These are phyloP conservation scores for Monilinia aucupariae DNA, from an alignment of 2,329 filamentous ascomycete species.

Conservation along the genomic window DNA sequence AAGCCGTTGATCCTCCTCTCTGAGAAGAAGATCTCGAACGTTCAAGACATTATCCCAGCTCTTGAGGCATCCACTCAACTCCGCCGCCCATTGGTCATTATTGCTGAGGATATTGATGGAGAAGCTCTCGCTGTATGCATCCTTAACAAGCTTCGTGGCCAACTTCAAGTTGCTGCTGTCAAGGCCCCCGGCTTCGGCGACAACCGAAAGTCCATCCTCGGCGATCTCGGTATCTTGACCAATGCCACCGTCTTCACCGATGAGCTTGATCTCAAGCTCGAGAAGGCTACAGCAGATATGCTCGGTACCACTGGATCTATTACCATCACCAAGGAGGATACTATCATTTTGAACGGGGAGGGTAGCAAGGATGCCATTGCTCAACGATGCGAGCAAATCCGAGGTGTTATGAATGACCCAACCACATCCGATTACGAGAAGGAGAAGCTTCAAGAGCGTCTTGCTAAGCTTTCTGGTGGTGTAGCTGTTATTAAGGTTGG, in stretches of 20 bases:
- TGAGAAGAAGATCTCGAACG: slow-evolving; percentile 99
- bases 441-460: slow-evolving; percentile 99
- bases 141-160: slow-evolving; percentile 98
- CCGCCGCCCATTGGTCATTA: slow-evolving; percentile 93
- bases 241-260: slow-evolving; percentile 97
- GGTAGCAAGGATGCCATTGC: slow-evolving; percentile 89
- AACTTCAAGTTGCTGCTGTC: slow-evolving; percentile 96
- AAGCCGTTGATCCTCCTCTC: slow-evolving; percentile 97
- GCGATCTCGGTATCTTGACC: slow-evolving; percentile 91
- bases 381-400: slow-evolving; percentile 98
- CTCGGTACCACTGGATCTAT: slow-evolving; percentile 96
- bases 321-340: slow-evolving; percentile 99
- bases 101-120: slow-evolving; percentile 97
- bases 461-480: slow-evolving; percentile 97
- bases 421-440: slow-evolving; percentile 98
- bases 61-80: slow-evolving; percentile 95
- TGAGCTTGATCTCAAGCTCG: slow-evolving; percentile 97
- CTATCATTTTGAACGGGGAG: slow-evolving; percentile 95
- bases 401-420: slow-evolving; percentile 89
- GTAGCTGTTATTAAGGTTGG: slow-evolving; percentile 99
- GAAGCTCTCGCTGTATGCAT: slow-evolving; percentile 99
- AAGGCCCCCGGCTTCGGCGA: slow-evolving; percentile 99
- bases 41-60: slow-evolving; percentile 97
- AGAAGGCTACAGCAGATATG: slow-evolving; percentile 94
- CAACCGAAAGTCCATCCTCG: slow-evolving; percentile 99